phyloP scores from a whole-genome alignment of 129 eudicot species.

The Flaveria sonorensis region DNA sequence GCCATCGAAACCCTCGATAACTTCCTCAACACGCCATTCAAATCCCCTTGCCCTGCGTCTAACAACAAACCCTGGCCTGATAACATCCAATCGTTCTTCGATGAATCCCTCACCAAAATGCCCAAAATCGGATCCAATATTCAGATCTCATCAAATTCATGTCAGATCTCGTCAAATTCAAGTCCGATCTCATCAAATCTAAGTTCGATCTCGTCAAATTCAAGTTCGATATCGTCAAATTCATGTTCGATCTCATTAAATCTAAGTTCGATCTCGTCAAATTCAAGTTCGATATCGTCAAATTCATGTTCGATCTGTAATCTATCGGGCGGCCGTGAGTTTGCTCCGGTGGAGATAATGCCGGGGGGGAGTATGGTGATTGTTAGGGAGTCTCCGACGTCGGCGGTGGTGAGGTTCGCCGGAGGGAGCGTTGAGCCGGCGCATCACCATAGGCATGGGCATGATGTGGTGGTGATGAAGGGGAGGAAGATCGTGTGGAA shows the following conservation, averaged over 20 bases:
- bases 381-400: conserved; percentile 73
- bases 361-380: conserved; percentile 83
- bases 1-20: conserved; percentile 58
- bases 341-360: conserved; percentile 54
- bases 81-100: conserved; percentile 56
- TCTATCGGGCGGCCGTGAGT: conserved; percentile 48
- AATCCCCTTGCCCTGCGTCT: conserved; percentile 85
- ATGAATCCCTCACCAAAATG: conserved; percentile 55
- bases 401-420: conserved; percentile 66
- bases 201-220: no score
- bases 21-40: conserved; percentile 68
- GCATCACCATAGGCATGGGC: conserved; percentile 81
- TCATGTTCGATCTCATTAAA: no score
- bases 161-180: no score
- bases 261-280: no score
- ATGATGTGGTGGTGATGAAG: conserved; percentile 74
- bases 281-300: not conserved
- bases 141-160: no score
- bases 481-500: conserved; percentile 90
- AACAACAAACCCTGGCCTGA: conserved; percentile 63
- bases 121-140: conserved; percentile 43
- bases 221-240: no score
- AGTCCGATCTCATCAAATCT: no score
- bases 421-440: conserved; percentile 88
- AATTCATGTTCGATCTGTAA: conserved; percentile 42